phyloP scores from a whole-genome alignment of 2,329 filamentous ascomycete genomes.

The Aureobasidium sp. region DNA sequence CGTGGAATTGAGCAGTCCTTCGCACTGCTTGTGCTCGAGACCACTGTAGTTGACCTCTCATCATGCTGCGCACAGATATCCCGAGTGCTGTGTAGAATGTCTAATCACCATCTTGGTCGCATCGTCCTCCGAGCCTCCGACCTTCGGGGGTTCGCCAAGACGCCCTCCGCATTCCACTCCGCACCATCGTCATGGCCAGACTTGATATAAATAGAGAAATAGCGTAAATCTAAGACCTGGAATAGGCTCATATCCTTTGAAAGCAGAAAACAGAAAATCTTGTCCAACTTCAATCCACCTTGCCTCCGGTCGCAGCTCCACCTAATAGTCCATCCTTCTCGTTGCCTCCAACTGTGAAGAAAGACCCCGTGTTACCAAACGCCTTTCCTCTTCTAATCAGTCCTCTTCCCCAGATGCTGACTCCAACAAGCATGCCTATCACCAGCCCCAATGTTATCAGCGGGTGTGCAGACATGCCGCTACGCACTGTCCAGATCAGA shows the following conservation, averaged over 20 bases:
- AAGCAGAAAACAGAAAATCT: neutral
- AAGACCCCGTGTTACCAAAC: conserved; percentile 47
- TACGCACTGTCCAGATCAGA: conserved; percentile 46
- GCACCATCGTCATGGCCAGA: neutral
- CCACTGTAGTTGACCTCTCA: conserved; percentile 11
- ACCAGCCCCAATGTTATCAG: conserved; percentile 44
- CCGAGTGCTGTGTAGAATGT: neutral
- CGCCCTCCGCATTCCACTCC: neutral
- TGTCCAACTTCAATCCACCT: conserved; percentile 19
- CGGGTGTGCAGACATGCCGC: conserved; percentile 36
- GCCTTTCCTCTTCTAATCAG: conserved; percentile 22
- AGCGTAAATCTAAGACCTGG: neutral
- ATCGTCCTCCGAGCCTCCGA: neutral
- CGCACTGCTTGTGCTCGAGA: neutral
- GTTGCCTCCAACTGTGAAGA: conserved; percentile 53
- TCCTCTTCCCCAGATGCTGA: conserved; percentile 23
- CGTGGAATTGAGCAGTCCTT: neutral
- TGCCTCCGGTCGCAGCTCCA: conserved; percentile 16
- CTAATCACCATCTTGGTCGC: neutral
- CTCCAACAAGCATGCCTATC: conserved; percentile 37
- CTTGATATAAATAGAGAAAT: neutral
- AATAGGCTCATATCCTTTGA: neutral
- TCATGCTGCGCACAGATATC: neutral
- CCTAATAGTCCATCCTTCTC: conserved; percentile 60
- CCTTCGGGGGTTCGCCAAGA: conserved; percentile 5